phyloP scores from a whole-genome alignment of 2,329 filamentous ascomycete species.

The Colletotrichum endophyticum region DNA sequence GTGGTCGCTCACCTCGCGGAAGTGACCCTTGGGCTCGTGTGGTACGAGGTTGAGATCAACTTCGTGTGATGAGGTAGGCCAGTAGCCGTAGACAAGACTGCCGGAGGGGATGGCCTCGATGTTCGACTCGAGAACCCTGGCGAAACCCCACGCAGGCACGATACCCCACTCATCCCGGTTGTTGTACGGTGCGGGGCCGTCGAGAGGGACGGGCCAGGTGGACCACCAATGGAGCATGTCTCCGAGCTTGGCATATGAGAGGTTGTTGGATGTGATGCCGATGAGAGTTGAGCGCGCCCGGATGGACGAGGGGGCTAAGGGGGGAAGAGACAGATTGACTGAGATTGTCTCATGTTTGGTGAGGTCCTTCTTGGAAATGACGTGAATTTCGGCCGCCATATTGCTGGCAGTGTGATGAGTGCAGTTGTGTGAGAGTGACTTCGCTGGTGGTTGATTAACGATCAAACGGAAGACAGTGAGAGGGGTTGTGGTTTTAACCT shows the following conservation, averaged over 20 bases:
- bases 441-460: not conserved
- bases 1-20: conserved; percentile 41
- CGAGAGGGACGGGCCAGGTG: conserved; percentile 44
- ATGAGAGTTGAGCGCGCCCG: conserved; percentile 32
- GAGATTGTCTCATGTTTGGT: conserved; percentile 23
- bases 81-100: conserved; percentile 45
- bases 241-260: conserved; percentile 35
- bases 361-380: conserved; percentile 31
- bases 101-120: conserved; percentile 35
- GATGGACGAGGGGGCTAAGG: conserved; percentile 30
- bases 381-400: conserved; percentile 26
- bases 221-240: conserved; percentile 42
- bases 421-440: not conserved
- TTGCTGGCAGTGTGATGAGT: not conserved
- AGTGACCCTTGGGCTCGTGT: conserved; percentile 29
- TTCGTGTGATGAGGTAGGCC: conserved; percentile 42
- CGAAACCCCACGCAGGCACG: conserved; percentile 54
- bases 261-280: conserved; percentile 37
- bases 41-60: conserved; percentile 40
- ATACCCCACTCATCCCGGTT: conserved; percentile 46
- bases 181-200: conserved; percentile 35
- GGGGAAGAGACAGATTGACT: not conserved
- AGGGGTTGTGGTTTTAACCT: not conserved
- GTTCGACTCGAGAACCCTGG: conserved; percentile 44
- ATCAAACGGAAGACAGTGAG: not conserved